Percentiles rank a stretch among this genome's conserved stretches.
Conservation (phyloP, 495 filamentous ascomycete genomes). For the Tuber microsphaerosporum region DNA sequence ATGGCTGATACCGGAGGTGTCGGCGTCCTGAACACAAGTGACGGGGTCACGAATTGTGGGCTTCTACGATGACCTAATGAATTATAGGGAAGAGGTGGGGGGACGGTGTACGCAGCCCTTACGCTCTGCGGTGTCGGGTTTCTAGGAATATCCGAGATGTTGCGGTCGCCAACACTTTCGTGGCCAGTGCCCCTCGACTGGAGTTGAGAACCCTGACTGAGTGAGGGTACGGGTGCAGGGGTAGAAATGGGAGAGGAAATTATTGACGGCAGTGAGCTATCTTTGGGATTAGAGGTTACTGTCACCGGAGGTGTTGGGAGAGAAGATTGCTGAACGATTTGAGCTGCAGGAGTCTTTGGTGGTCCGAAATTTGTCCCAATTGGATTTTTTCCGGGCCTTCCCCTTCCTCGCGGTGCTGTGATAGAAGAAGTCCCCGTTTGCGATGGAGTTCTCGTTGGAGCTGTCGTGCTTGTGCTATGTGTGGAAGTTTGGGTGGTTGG, state of each 20-base stretch:
- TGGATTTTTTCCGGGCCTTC: background rate
- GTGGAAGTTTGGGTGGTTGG: background rate
- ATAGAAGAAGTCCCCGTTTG: background rate
- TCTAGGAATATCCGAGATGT: conserved; percentile 4
- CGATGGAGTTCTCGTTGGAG: background rate
- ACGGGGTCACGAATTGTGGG: conserved; percentile 23
- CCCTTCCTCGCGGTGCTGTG: background rate
- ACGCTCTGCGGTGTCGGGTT: conserved; percentile 32
- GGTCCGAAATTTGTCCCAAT: background rate
- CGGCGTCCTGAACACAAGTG: conserved; percentile 22
- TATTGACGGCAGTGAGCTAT: background rate
- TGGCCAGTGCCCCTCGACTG: background rate
- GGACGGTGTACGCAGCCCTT: conserved; percentile 17
- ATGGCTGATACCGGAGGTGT: conserved; percentile 14
- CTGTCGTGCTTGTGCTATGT: background rate
- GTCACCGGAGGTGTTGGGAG: background rate
- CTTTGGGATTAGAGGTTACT: background rate
- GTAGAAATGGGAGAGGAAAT: background rate
- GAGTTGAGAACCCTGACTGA: background rate
- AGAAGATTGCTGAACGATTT: background rate
- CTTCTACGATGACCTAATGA: background rate
- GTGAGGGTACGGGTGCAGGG: background rate
- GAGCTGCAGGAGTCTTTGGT: background rate
- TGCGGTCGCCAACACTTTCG: background rate
- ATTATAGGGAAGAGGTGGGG: background rate